These are phyloP conservation scores for Microsporum canis DNA, from an alignment of 2,329 filamentous ascomycete genomes.

Conservation along the genomic window DNA sequence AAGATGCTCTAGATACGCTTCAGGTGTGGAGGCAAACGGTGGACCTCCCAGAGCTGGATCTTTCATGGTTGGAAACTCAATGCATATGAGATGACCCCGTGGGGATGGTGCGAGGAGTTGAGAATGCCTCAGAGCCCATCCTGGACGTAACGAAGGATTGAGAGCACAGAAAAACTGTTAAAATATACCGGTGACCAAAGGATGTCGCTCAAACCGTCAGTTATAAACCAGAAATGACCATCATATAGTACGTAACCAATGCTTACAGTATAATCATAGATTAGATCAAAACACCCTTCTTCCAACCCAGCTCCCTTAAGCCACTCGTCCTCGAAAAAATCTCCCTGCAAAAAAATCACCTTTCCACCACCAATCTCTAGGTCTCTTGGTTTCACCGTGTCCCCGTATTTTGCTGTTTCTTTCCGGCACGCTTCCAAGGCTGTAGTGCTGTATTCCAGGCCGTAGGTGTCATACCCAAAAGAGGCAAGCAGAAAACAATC, in stretches of 20 bases:
- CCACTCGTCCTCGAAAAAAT: conserved; percentile 38
- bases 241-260: not conserved
- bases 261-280: conserved; percentile 53
- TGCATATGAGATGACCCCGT: conserved; percentile 46
- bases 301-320: conserved; percentile 24
- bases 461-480: conserved; percentile 66
- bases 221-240: not conserved
- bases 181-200: not conserved
- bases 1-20: conserved; percentile 62
- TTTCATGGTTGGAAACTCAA: conserved; percentile 72
- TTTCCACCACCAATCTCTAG: conserved; percentile 27
- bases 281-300: conserved; percentile 36
- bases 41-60: conserved; percentile 54
- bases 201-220: not conserved
- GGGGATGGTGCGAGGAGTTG: conserved; percentile 41
- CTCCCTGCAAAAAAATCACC: conserved; percentile 33
- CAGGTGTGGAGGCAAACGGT: conserved; percentile 58
- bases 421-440: conserved; percentile 34
- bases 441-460: conserved; percentile 54
- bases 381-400: conserved; percentile 28
- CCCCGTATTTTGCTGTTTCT: conserved; percentile 24
- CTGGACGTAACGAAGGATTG: conserved; percentile 42
- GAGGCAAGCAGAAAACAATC: conserved; percentile 65
- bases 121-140: conserved; percentile 47
- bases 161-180: conserved; percentile 52